A percentile compares a stretch with the other conserved stretches of the same genome.
Conservation (phyloP, 169 alveolate species). For the Plasmodium gonderi region DNA sequence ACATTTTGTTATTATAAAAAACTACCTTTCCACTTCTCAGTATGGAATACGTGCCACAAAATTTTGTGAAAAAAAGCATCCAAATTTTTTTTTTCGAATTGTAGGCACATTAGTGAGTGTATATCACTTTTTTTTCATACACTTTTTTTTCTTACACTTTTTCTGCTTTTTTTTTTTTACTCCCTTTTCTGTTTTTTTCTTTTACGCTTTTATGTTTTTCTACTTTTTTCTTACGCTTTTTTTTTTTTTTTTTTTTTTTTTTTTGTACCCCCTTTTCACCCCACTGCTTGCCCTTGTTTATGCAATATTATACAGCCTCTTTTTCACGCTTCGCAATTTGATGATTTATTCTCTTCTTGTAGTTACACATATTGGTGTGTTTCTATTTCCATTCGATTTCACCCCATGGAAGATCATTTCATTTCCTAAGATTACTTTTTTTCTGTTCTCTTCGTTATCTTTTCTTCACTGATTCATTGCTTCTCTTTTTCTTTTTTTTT, state of each 20-base stretch:
- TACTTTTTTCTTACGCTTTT: background rate
- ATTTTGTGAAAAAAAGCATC: too few species aligned
- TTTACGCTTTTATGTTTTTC: background rate
- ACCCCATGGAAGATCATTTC: too few species aligned
- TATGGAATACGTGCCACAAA: too few species aligned
- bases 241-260: background rate
- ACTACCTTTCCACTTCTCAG: background rate
- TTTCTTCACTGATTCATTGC: background rate
- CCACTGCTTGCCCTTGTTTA: background rate
- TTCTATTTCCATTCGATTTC: background rate
- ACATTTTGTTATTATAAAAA: background rate
- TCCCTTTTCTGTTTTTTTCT: background rate
- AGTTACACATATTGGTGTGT: background rate
- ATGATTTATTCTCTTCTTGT: background rate
- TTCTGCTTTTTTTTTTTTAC: too few species aligned
- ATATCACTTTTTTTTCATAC: too few species aligned
- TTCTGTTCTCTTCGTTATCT: too few species aligned
- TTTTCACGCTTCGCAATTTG: background rate
- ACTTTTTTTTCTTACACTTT: too few species aligned
- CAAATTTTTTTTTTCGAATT: background rate
- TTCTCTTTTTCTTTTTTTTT: constrained; percentile 1
- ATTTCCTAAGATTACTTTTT: too few species aligned
- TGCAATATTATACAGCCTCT: background rate
- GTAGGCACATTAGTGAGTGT: too few species aligned
- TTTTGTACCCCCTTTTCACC: background rate